Evolutionary conservation across 1,284 basidiomycete species (phyloP).

Genomic region (Ustilago lituana): DNA sequence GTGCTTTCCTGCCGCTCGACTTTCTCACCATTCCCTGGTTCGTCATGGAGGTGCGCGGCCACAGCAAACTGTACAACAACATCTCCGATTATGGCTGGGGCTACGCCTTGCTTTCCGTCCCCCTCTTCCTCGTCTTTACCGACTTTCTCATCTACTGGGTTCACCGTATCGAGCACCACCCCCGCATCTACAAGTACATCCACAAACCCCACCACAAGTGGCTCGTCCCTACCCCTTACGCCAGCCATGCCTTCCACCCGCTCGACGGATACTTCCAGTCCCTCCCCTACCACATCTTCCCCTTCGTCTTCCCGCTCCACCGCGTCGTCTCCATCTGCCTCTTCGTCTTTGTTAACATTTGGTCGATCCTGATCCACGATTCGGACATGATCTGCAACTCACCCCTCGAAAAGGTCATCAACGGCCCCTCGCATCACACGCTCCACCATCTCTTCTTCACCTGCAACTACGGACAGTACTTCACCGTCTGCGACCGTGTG

Average conservation of each 20-base stretch:
- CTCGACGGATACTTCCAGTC: slow-evolving; percentile 94
- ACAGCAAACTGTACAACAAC: slow-evolving; percentile 81
- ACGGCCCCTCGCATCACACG: slow-evolving; percentile 97
- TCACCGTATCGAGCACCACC: slow-evolving; percentile 89
- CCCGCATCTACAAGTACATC: slow-evolving; percentile 84
- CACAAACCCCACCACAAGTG: slow-evolving; percentile 99
- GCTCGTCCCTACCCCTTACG: slow-evolving; percentile 96
- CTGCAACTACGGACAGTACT: slow-evolving; percentile 94
- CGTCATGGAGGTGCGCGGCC: slow-evolving; percentile 87
- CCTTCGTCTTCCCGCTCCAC: slow-evolving; percentile 90
- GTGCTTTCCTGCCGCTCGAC: slow-evolving; percentile 76
- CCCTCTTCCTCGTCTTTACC: slow-evolving; percentile 83
- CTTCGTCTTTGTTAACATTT: slow-evolving; percentile 67
- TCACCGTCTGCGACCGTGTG: slow-evolving; percentile 89
- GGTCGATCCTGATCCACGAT: slow-evolving; percentile 80
- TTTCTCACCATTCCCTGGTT: slow-evolving; percentile 92
- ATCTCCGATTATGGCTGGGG: slow-evolving; percentile 70
- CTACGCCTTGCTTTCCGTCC: slow-evolving; percentile 63
- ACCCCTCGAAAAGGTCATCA: slow-evolving; percentile 87
- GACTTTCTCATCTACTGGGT: slow-evolving; percentile 94
- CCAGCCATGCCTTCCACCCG: slow-evolving; percentile 96
- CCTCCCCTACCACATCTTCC: slow-evolving; percentile 91
- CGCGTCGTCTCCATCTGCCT: slow-evolving; percentile 61
- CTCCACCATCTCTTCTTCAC: slow-evolving; percentile 95
- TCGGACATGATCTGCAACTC: slow-evolving; percentile 99